A percentile compares a stretch with the other conserved stretches of the same genome.
These are phyloP conservation scores for Colletotrichum navitas DNA, from an alignment of 2,329 filamentous ascomycete species.

Conservation along the genomic window DNA sequence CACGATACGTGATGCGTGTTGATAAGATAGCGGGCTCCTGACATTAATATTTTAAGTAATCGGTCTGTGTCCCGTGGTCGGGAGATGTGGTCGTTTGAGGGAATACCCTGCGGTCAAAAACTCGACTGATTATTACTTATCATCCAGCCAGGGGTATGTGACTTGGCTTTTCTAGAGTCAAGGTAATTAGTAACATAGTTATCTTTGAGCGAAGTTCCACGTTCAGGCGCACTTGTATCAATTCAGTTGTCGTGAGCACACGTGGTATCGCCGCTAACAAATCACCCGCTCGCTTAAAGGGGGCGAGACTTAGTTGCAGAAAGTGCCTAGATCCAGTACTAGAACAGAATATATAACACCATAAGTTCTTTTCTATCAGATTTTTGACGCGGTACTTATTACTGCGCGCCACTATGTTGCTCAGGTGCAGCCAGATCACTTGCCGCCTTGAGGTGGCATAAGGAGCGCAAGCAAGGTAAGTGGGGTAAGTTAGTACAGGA, in stretches of 20 bases:
- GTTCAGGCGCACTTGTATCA: no score
- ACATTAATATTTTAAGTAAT: not conserved
- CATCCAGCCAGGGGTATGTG: not conserved
- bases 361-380: no score
- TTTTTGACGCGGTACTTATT: no score
- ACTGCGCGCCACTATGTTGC: no score
- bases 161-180: not conserved
- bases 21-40: no score
- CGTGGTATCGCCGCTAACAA: not conserved
- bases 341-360: no score
- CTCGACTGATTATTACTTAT: not conserved
- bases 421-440: no score
- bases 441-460: no score
- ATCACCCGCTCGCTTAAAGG: not conserved
- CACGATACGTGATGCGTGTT: not conserved
- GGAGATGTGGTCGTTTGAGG: not conserved
- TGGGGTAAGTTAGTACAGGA: no score
- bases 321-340: not conserved
- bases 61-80: not conserved
- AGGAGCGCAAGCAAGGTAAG: no score
- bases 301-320: not conserved
- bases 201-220: not conserved
- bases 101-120: not conserved
- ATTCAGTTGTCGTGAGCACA: not conserved
- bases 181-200: accelerated